Evolutionary conservation across 305 asterid genomes (phyloP).

Genomic region (Andrographis paniculata): DNA sequence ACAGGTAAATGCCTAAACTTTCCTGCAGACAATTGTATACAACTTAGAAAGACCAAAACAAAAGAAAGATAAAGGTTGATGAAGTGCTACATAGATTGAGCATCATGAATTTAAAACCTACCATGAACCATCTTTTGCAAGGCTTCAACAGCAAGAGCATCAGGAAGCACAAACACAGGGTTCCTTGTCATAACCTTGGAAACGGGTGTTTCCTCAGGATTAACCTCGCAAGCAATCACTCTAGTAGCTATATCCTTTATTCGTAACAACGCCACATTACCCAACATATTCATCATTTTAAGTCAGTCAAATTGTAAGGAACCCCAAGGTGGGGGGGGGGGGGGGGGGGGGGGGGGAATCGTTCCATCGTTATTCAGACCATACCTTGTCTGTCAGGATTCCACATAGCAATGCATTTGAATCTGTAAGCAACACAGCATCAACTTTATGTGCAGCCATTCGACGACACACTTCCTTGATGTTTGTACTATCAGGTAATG

Average conservation of each 20-base stretch:
- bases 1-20: slow-evolving; percentile 96
- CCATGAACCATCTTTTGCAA: slow-evolving; percentile 99
- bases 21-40: slow-evolving; percentile 44
- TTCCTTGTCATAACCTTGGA: slow-evolving; percentile 92
- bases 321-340: too few relatives aligned
- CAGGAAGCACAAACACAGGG: slow-evolving; percentile 93
- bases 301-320: too few relatives aligned
- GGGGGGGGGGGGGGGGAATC: too few relatives aligned
- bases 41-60: too few relatives aligned
- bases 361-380: too few relatives aligned
- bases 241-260: slow-evolving; percentile 82
- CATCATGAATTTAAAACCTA: too few relatives aligned
- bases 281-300: too few relatives aligned
- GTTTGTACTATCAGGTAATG: slow-evolving; percentile 75
- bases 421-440: slow-evolving; percentile 88
- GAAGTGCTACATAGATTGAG: too few relatives aligned
- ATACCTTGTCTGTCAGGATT: slow-evolving; percentile 92
- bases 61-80: too few relatives aligned
- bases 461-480: slow-evolving; percentile 78
- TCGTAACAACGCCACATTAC: too few relatives aligned
- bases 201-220: slow-evolving; percentile 78
- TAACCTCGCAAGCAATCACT: slow-evolving; percentile 72
- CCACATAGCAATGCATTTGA: slow-evolving; percentile 90
- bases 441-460: slow-evolving; percentile 92
- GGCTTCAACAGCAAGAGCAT: slow-evolving; percentile 97